Conservation (phyloP, 1,139 yeast species). For the Barnettozyma hawaiiensis region DNA sequence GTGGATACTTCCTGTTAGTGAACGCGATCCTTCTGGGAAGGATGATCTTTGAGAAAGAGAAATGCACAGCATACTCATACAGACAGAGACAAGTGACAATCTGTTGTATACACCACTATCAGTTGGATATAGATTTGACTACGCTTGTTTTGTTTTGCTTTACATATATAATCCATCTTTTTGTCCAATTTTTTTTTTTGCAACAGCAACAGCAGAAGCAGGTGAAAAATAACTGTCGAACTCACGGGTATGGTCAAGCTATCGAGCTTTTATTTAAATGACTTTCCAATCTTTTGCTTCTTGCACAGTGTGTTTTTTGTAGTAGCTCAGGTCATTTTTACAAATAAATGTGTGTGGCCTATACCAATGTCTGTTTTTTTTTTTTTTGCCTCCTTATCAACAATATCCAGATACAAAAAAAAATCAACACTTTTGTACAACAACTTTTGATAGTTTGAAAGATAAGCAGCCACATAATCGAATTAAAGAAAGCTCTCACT, state of each 20-base stretch:
- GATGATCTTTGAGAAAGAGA: conserved; percentile 25
- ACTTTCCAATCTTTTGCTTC: not conserved
- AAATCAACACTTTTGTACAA: not conserved
- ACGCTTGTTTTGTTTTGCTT: not conserved
- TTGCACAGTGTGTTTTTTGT: not conserved
- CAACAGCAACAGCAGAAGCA: not conserved
- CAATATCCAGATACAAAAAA: no score
- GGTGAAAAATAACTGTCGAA: not conserved
- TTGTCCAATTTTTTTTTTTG: not conserved
- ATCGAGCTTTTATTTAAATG: not conserved
- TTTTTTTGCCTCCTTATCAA: no score
- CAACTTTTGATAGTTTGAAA: no score
- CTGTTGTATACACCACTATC: not conserved
- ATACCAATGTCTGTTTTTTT: no score
- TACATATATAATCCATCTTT: not conserved
- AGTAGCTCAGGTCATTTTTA: no score
- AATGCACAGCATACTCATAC: not conserved
- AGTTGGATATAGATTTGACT: not conserved
- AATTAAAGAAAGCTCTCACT: no score
- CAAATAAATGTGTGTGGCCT: not conserved
- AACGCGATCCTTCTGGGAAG: conserved; percentile 37
- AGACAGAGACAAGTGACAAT: not conserved
- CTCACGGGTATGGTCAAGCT: not conserved
- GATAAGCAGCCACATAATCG: no score
- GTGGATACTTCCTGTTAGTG: conserved; percentile 45